Percentiles rank a stretch among this genome's conserved stretches.
Evolutionary conservation across 2,329 filamentous ascomycete genomes (phyloP).

Genomic region (Sporothrix inflata): DNA sequence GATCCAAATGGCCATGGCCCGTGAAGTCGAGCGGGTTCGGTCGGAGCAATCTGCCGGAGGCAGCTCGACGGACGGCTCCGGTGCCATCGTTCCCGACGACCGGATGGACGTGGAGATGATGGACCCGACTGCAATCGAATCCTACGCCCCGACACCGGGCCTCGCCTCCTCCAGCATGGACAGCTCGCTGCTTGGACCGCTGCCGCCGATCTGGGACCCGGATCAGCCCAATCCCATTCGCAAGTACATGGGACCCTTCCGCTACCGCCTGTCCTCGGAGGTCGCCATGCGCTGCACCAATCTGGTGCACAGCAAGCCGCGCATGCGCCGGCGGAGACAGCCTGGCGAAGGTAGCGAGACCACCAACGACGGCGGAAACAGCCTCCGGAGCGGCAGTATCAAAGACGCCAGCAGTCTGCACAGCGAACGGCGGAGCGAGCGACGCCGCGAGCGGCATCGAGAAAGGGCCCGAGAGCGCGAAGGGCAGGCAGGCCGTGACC

Average conservation of each 20-base stretch:
- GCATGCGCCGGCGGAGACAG: constrained; percentile 41
- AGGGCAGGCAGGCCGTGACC: not conserved
- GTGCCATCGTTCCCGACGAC: not conserved
- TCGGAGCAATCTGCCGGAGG: not conserved
- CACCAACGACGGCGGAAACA: constrained; percentile 1
- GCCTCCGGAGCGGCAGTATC: not conserved
- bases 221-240: constrained; percentile 35
- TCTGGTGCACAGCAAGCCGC: constrained; percentile 41
- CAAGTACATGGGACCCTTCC: constrained; percentile 36
- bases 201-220: constrained; percentile 35
- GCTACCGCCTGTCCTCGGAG: constrained; percentile 39
- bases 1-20: constrained; percentile 21
- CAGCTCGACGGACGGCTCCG: not conserved
- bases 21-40: not conserved
- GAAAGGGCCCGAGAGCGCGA: not conserved
- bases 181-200: constrained; percentile 33
- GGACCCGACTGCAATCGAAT: not conserved
- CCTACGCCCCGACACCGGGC: not conserved
- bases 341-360: not conserved
- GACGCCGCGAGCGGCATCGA: not conserved
- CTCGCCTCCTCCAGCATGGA: constrained; percentile 24
- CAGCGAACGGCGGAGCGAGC: not conserved
- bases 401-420: not conserved
- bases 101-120: constrained; percentile 15
- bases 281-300: constrained; percentile 41